Evolutionary conservation across 257 asterid species (phyloP), one percentile per base, ranked within the genome.

Genomic region (Lithospermum erythrorhizon): DNA sequence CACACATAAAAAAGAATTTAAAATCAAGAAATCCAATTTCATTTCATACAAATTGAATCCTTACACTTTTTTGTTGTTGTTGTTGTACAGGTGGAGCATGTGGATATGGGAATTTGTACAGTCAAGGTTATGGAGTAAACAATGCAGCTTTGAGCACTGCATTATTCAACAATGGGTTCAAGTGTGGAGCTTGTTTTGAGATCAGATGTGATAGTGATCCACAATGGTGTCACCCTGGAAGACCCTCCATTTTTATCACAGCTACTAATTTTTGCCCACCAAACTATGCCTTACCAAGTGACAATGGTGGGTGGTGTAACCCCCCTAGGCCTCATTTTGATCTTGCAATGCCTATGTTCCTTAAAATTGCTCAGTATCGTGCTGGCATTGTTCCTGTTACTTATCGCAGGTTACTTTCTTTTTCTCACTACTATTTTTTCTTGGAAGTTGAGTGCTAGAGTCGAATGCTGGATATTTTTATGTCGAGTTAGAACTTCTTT

Each of bases 21-120:
- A n/a, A n/a, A n/a, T n/a, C n/a, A n/a, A n/a, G n/a, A n/a, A n/a
- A n/a, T n/a, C n/a, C n/a, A n/a, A n/a, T n/a, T n/a, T n/a, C n/a
- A n/a, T n/a, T 10, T 37, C 48, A 37, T 37, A 10, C 9, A 37
- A 37, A 37, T 58, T 58, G 8, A 6, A 4, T n/a, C 11, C 37
- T 1, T 16, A 4, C 5, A 11, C 0, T 19, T 14, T 41, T 22
- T 61, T 9, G 3, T 41, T 60, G 64, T 21, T 22, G 45, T 62
- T 9, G n/a, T n/a, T n/a, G n/a, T n/a, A 62, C 71, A 87, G 96
- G 96, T 18, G 96, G n/a, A n/a, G n/a, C 96, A 6, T 87, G 96
- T 29, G 96, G 96, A 16, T 87, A 87, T 61, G 93, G 94, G 0
- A 76, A 87, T 73, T n/a, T 85, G 70, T 83, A 81, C 68, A 87